Base-by-base conservation (phyloP, 495 filamentous ascomycete genomes). In the Aspergillus haitiensis region DNA sequence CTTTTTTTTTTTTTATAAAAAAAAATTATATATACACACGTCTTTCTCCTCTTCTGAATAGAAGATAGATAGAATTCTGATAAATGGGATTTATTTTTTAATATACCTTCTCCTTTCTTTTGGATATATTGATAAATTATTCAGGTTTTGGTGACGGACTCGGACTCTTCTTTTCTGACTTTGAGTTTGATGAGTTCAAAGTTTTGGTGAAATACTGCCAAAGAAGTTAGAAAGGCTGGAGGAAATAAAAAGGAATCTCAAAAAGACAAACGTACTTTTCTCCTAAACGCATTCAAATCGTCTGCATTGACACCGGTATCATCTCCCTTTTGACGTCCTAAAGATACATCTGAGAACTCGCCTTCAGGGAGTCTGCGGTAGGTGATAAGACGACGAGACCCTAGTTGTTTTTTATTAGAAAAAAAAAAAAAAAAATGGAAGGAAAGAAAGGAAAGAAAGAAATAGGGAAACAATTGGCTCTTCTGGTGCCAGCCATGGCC, bases 341-440 rank as follows among this genome's bases (percentile, higher is more conserved):
- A 54, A 52, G 77, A 61, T 53, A 73, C 56, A 72, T 73, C 65
- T 64, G 78, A 70, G 66, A 88, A 71, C 42, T 88, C 76, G 5
- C 77, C 75, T 59, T 88, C 86, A 4, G 85, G 82, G 31, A 89
- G 76, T 52, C 91, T 83, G 12, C 85, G 78, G 69, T 98, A 98
- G 0, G 90, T 95, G 49, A 98, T 87, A 27, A 98, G 78, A 51
- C 88, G 82, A 52, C 93, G 85, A 39, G 91, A 90, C 93, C 92
- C 88, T 92, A 46, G 6, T 42, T 18, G 10, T 8, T 27, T 18
- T 12, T 13, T 27, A 27, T 50, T 11, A 21, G 2, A 36, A 46
- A 12, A 11, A 40, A 36, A 37, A 33, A 11, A n/a, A n/a, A n/a
- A n/a, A n/a, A n/a, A n/a, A n/a, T n/a, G 13, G 34, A 7, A 55